Evolutionary conservation across 352 stramenopile genomes (phyloP), one percentile per base, ranked within the genome.

Genomic region (Phytophthora cactorum): DNA sequence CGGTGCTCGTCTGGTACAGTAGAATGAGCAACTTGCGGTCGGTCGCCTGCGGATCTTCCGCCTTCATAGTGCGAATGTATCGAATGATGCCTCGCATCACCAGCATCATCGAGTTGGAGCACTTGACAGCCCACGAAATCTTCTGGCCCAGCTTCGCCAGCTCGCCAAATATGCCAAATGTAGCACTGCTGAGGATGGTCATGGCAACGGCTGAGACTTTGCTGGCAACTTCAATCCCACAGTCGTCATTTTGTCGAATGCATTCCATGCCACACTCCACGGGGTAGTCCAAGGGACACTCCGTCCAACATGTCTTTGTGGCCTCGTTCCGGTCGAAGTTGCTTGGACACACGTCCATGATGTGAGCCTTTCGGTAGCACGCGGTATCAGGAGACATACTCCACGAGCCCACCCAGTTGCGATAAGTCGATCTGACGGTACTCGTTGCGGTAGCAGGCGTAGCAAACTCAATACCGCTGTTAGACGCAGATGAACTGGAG

Each of bases 201-300:
- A 73, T 77, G 2, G 67, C 74, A 6, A 88, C 77, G 15, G 77
- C 68, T 2, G 54, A 63, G n/a, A 84, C 70, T 49, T 86, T 83
- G 38, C 51, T 63, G 38, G 77, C 15, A n/a, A 88, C 68, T 52
- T 76, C 75, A n/a, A 82, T 69, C 15, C 70, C 70, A n/a, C 76
- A 84, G 45, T 78, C 64, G 43, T 54, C 55, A 41, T 78, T 84
- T 41, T 84, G 76, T 15, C 61, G 76, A 55, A 81, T 64, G 34
- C 79, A 88, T 59, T 88, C 77, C 72, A 81, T 80, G 52, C 77
- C 79, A 31, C 77, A 88, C 28, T 82, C 66, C 0, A 88, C 74
- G 2, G 81, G 81, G 66, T 85, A 90, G 29, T 83, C 72, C 14
- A 86, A 52, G 0, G 81, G 81, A 27, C 81, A 90, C 55, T 88